Evolutionary conservation across 2,329 filamentous ascomycete genomes (phyloP), one percentile per base, ranked within the genome.

Genomic region (Apiospora pterosperma): DNA sequence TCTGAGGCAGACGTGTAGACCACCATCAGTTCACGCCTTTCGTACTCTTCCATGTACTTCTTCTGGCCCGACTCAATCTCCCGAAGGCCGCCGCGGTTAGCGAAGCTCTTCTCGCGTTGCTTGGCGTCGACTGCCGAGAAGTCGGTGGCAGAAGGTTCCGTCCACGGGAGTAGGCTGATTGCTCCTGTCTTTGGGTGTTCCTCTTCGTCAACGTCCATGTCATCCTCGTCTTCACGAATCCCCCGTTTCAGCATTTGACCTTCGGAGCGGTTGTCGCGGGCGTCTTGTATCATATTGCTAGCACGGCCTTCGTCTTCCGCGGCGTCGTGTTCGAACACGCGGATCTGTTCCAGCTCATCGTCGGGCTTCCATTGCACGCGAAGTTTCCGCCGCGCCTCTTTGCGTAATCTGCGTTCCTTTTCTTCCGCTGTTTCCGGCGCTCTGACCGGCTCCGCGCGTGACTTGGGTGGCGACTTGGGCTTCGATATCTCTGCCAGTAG

Each of bases 341-440:
- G 85, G 63, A 92, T 80, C 69, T 91, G 81, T 1, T 88, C 88
- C 36, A 95, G 82, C 36, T 88, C 85, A 21, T 84, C 79, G 61
- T 90, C 90, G 0, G 87, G 83, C 72, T 89, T 91, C 83, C 91
- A 95, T 7, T 79, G 84, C 6, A 95, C 92, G 14, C 88, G 85
- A 25, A 93, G 79, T 67, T 90, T 87, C 39, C 90, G 85, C 60
- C 91, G 85, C 65, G 87, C 84, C 73, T 93, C 90, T 71, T 92
- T 93, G 39, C 90, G 87, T 5, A 92, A 79, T 12, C 92, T 86
- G 71, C 88, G 90, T 1, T 82, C 80, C 70, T 83, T 88, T 73
- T 92, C 85, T 70, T 92, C 89, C 0, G 87, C 80, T 0, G 89
- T 92, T 74, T 94, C 91, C 0, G 82, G 79, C 0, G 81, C 63